Evolutionary conservation across 177 flowering plant species (phyloP).

Genomic region (Vitis hybrid): DNA sequence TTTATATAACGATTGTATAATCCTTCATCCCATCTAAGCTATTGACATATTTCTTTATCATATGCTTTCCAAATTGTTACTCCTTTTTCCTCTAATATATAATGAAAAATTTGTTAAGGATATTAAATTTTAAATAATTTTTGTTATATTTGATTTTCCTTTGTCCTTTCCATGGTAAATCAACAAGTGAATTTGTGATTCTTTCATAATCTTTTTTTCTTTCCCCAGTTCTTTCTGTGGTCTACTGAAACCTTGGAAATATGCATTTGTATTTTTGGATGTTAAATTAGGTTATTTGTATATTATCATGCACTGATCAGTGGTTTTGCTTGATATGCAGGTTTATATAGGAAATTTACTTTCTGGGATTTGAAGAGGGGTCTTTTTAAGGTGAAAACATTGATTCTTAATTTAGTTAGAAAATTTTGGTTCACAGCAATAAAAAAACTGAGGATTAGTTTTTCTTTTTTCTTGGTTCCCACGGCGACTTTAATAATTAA

Average conservation of each 20-base stretch:
- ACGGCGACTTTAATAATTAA: constrained; percentile 2
- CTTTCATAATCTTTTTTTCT: not conserved
- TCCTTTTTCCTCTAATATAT: too few species aligned
- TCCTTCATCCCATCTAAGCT: too few species aligned
- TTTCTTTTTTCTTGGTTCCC: not conserved
- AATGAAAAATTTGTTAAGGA: too few species aligned
- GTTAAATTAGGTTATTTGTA: not conserved
- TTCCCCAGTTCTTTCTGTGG: not conserved
- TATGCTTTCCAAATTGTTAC: too few species aligned
- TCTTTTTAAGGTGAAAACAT: constrained; percentile 14
- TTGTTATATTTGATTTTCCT: too few species aligned
- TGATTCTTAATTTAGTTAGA: constrained; percentile 14
- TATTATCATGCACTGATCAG: not conserved
- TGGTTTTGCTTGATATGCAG: constrained; percentile 19
- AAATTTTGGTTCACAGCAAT: constrained; percentile 14
- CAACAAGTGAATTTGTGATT: too few species aligned
- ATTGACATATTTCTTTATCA: too few species aligned
- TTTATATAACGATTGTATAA: too few species aligned
- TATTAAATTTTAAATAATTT: too few species aligned
- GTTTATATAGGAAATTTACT: constrained; percentile 6
- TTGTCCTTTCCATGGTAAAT: too few species aligned
- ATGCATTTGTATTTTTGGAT: not conserved
- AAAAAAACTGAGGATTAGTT: not conserved
- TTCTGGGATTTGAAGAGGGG: constrained; percentile 7
- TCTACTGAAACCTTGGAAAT: too few species aligned